phyloP scores from a whole-genome alignment of 208 protist species.

The Trypanosoma vivax region DNA sequence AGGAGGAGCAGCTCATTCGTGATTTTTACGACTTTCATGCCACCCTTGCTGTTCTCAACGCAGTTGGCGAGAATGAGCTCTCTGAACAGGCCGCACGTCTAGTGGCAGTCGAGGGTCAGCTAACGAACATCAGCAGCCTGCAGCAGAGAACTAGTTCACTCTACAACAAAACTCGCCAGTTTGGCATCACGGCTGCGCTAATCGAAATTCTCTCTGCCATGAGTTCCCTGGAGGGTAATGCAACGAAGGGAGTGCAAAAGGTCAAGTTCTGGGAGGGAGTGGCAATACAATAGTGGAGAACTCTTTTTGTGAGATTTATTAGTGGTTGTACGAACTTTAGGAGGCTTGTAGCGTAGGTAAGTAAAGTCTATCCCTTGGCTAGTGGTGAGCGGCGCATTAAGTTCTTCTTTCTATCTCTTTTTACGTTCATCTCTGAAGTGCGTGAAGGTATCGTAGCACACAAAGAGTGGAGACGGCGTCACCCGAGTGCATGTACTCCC shows the following conservation, averaged over 20 bases:
- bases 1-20: conserved; percentile 77
- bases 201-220: conserved; percentile 90
- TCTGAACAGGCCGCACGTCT: conserved; percentile 87
- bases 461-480: too few relatives aligned
- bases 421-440: too few relatives aligned
- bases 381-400: too few relatives aligned
- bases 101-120: conserved; percentile 83
- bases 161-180: conserved; percentile 90
- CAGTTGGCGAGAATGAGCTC: conserved; percentile 86
- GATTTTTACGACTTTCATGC: conserved; percentile 91
- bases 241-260: conserved; percentile 71
- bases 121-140: conserved; percentile 82
- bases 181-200: conserved; percentile 82
- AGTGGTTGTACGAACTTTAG: not conserved
- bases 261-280: conserved; percentile 81
- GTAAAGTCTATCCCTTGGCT: conserved; percentile 1
- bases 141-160: conserved; percentile 82
- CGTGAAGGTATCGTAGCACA: too few relatives aligned
- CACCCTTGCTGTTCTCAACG: conserved; percentile 72
- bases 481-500: conserved; percentile 1
- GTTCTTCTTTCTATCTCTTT: too few relatives aligned
- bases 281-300: conserved; percentile 46
- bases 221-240: conserved; percentile 81
- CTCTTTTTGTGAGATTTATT: not conserved
- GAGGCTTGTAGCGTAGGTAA: conserved; percentile 7